These are phyloP conservation scores for Berkeleyomyces basicola DNA, from an alignment of 2,329 filamentous ascomycete species.

Conservation along the genomic window DNA sequence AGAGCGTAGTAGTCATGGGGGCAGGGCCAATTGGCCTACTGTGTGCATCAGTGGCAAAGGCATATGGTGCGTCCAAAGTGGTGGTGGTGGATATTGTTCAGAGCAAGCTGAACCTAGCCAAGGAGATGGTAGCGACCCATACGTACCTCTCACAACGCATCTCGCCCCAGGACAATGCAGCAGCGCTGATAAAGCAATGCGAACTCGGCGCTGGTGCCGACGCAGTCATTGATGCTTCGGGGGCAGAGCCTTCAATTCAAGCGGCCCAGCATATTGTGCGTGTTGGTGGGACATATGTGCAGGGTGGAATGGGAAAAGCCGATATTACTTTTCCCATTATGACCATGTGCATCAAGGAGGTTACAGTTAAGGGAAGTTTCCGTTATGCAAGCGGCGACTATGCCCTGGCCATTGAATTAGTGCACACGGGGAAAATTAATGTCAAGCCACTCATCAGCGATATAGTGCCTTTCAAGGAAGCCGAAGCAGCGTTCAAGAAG, in stretches of 20 bases:
- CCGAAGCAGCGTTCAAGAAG: constrained; percentile 73
- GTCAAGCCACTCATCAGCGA: constrained; percentile 70
- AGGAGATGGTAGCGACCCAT: constrained; percentile 54
- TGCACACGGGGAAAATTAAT: constrained; percentile 54
- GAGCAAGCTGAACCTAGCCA: constrained; percentile 63
- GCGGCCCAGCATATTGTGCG: constrained; percentile 54
- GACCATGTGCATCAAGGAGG: constrained; percentile 75
- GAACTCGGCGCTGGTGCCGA: constrained; percentile 54
- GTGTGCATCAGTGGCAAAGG: constrained; percentile 69
- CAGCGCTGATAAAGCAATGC: constrained; percentile 44
- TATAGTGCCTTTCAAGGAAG: constrained; percentile 62
- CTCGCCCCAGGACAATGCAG: constrained; percentile 56
- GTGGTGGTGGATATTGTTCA: constrained; percentile 80
- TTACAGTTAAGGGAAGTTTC: constrained; percentile 76
- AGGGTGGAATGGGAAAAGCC: constrained; percentile 76
- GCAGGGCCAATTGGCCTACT: constrained; percentile 77
- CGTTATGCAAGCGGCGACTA: constrained; percentile 83
- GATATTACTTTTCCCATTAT: constrained; percentile 89
- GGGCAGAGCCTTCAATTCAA: constrained; percentile 65
- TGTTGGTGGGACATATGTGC: constrained; percentile 60
- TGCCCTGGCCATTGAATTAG: constrained; percentile 61
- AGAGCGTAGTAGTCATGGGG: constrained; percentile 69
- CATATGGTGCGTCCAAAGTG: constrained; percentile 71
- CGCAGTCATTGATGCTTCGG: constrained; percentile 64
- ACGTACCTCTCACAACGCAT: constrained; percentile 47